These are phyloP conservation scores for Sonneratia caseolaris DNA, from an alignment of 345 rosid genomes.

Conservation along the genomic window DNA sequence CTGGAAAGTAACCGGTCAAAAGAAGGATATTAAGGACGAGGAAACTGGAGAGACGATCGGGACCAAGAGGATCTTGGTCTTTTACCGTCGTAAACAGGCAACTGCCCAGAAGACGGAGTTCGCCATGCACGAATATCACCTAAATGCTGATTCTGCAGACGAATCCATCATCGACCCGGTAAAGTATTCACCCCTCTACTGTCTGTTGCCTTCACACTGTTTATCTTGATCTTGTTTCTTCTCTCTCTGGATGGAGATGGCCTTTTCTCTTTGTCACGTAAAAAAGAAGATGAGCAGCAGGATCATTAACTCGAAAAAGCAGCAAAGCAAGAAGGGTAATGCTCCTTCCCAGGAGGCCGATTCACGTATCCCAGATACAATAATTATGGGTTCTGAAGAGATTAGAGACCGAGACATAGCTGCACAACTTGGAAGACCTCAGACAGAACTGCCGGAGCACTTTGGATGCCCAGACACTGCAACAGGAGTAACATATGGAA, in stretches of 20 bases:
- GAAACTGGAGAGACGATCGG: background rate
- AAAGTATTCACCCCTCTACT: background rate
- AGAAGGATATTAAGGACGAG: background rate
- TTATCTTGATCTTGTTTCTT: background rate
- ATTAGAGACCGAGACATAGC: no score
- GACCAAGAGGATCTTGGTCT: conserved; percentile 8
- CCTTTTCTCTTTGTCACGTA: background rate
- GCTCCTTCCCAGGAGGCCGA: background rate
- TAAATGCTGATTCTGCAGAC: background rate
- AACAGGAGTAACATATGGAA: background rate
- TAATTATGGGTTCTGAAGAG: no score
- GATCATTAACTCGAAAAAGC: background rate
- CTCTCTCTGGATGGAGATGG: background rate
- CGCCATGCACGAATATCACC: conserved; percentile 9
- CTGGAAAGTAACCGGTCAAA: conserved; percentile 6
- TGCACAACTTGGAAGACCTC: background rate
- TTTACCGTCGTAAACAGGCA: background rate
- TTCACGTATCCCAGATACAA: background rate
- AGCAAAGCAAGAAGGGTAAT: background rate
- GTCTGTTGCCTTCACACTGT: background rate
- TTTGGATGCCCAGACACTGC: background rate
- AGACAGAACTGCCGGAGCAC: background rate
- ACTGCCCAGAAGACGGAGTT: background rate
- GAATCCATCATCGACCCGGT: background rate
- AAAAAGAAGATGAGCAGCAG: background rate